Conservation (phyloP, 345 rosid genomes). For the Hypericum perforatum region DNA sequence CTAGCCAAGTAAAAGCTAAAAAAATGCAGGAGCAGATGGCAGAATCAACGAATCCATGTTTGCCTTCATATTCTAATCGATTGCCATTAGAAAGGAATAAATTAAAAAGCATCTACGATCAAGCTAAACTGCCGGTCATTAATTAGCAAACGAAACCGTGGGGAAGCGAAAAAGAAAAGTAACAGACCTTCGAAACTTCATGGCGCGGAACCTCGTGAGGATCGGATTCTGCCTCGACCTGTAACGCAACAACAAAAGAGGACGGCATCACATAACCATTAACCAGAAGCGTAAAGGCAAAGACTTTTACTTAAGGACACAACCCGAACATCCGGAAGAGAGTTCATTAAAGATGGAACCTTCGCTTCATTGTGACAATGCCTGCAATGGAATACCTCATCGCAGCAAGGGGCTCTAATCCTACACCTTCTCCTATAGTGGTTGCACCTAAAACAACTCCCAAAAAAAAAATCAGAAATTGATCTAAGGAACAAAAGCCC, state of each 20-base stretch:
- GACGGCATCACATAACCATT: not conserved
- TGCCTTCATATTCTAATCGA: no score
- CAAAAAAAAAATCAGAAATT: not conserved
- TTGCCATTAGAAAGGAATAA: not conserved
- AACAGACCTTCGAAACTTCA: constrained; percentile 50
- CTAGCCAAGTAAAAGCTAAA: no score
- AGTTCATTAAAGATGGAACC: constrained; percentile 22
- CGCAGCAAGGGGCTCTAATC: constrained; percentile 78
- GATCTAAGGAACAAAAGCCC: no score
- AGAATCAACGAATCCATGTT: no score
- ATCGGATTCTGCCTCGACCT: constrained; percentile 40
- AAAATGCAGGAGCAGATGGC: no score
- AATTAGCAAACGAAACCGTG: no score
- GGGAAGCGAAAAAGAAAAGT: not conserved
- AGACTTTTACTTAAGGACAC: not conserved
- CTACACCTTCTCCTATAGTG: constrained; percentile 82
- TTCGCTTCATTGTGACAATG: constrained; percentile 87
- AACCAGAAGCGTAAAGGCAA: not conserved
- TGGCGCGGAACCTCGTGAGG: constrained; percentile 80
- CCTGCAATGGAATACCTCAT: constrained; percentile 73
- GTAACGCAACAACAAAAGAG: not conserved
- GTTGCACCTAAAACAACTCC: constrained; percentile 40
- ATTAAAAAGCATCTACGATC: not conserved
- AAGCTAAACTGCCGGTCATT: constrained; percentile 4
- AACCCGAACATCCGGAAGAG: not conserved